phyloP scores from a whole-genome alignment of 148 eudicot genomes.

The Polygonum aviculare region DNA sequence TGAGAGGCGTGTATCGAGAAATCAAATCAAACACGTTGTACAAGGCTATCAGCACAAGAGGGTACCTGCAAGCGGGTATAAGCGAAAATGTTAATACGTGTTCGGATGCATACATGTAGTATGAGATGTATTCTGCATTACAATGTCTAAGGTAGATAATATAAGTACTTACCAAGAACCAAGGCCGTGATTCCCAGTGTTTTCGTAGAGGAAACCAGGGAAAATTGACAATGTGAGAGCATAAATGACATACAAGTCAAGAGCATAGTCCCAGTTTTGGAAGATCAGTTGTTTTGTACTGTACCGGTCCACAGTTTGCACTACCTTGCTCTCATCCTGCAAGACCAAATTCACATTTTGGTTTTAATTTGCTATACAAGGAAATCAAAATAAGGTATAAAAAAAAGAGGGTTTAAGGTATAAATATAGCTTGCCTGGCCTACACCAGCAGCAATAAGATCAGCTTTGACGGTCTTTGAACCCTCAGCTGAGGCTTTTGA shows the following conservation, averaged over 20 bases:
- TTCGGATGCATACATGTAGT: too few species aligned
- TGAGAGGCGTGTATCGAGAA: conserved; percentile 42
- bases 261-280: conserved; percentile 49
- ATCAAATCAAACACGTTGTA: conserved; percentile 54
- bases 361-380: not conserved
- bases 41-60: conserved; percentile 53
- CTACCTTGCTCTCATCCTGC: conserved; percentile 20
- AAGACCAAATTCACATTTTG: not conserved
- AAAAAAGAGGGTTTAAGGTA: not conserved
- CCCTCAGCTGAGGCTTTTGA: conserved; percentile 56
- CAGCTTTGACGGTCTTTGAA: conserved; percentile 47
- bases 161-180: conserved; percentile 66
- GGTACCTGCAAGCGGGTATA: conserved; percentile 29
- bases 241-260: conserved; percentile 50
- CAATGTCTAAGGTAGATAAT: not conserved
- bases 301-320: conserved; percentile 18
- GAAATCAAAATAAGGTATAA: not conserved
- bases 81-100: too few species aligned
- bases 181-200: conserved; percentile 50
- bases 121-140: not conserved
- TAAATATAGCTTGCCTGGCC: conserved; percentile 15
- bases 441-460: conserved; percentile 53
- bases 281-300: conserved; percentile 40
- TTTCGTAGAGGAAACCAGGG: conserved; percentile 68
- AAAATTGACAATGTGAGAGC: conserved; percentile 63